Conservation (phyloP, 495 filamentous ascomycete species). For the Aeminium ludgeri region DNA sequence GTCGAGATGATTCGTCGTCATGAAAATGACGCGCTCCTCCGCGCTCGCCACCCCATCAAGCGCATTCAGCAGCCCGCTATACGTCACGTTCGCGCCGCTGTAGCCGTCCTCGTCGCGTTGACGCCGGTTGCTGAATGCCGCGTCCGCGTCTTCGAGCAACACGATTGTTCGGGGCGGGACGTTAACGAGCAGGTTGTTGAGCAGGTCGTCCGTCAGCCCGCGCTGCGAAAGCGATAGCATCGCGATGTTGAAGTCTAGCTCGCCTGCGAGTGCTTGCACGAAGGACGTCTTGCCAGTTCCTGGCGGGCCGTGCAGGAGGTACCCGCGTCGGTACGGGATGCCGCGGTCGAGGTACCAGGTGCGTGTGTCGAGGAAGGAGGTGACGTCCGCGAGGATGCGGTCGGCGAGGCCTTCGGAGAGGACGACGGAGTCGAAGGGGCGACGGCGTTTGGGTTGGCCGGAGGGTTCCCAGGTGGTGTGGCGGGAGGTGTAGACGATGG, state of each 20-base stretch:
- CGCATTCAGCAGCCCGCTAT: slow-evolving; percentile 85
- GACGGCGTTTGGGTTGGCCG: slow-evolving; percentile 71
- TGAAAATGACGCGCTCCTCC: slow-evolving; percentile 80
- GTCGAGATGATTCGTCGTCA: slow-evolving; percentile 90
- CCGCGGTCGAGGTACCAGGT: slow-evolving; percentile 90
- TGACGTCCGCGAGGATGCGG: slow-evolving; percentile 64
- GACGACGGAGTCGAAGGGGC: slow-evolving; percentile 75
- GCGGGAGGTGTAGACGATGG: slow-evolving; percentile 71
- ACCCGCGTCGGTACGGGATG: slow-evolving; percentile 86
- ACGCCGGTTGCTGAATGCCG: slow-evolving; percentile 63
- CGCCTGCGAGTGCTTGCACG: slow-evolving; percentile 83
- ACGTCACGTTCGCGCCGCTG: slow-evolving; percentile 77
- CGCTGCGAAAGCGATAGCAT: slow-evolving; percentile 87
- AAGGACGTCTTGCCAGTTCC: slow-evolving; percentile 94
- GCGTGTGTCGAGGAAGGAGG: slow-evolving; percentile 60
- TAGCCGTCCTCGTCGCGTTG: slow-evolving; percentile 74
- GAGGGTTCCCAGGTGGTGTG: slow-evolving; percentile 72
- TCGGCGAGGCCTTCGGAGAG: slow-evolving; percentile 76
- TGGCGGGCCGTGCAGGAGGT: slow-evolving; percentile 83
- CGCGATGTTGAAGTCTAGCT: slow-evolving; percentile 84
- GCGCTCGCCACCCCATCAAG: slow-evolving; percentile 90
- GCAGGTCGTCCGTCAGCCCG: slow-evolving; percentile 80
- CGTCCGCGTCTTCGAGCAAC: slow-evolving; percentile 86
- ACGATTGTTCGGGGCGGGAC: slow-evolving; percentile 73
- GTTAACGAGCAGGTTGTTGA: slow-evolving; percentile 76